Percentiles rank a stretch among this genome's conserved stretches.
Conservation (phyloP, 495 filamentous ascomycete species). For the Tetracladium marchalianum region DNA sequence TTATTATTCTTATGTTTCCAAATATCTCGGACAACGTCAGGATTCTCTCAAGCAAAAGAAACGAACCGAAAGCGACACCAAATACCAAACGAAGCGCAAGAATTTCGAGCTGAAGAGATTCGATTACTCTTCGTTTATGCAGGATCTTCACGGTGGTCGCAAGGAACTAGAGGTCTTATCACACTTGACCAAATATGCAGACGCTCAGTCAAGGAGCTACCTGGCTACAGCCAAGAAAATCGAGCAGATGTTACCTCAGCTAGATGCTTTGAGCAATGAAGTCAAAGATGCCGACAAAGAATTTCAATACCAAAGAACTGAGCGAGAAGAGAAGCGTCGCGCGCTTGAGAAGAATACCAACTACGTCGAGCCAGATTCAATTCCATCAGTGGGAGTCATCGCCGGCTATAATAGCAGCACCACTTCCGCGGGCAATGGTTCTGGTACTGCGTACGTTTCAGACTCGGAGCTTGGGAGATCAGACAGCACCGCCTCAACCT, state of each 20-base stretch:
- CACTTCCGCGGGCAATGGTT: neutral
- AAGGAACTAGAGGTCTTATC: conserved; percentile 97
- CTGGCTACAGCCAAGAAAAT: conserved; percentile 76
- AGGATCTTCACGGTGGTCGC: conserved; percentile 91
- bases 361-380: conserved; percentile 63
- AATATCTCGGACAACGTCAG: conserved; percentile 89
- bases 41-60: conserved; percentile 98
- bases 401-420: conserved; percentile 4
- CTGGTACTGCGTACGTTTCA: conserved; percentile 21
- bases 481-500: conserved; percentile 62
- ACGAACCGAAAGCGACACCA: conserved; percentile 83
- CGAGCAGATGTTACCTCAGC: conserved; percentile 76
- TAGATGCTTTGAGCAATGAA: conserved; percentile 84
- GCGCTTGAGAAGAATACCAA: conserved; percentile 79
- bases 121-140: conserved; percentile 99
- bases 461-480: conserved; percentile 60
- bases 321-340: conserved; percentile 86
- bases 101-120: conserved; percentile 96
- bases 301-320: conserved; percentile 85
- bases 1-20: conserved; percentile 89
- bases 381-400: conserved; percentile 12
- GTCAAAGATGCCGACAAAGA: conserved; percentile 90
- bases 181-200: conserved; percentile 89
- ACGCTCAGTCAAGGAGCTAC: conserved; percentile 78
- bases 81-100: conserved; percentile 88